Evolutionary conservation across 2,329 filamentous ascomycete genomes (phyloP).

Genomic region (Chaetomium sp.): DNA sequence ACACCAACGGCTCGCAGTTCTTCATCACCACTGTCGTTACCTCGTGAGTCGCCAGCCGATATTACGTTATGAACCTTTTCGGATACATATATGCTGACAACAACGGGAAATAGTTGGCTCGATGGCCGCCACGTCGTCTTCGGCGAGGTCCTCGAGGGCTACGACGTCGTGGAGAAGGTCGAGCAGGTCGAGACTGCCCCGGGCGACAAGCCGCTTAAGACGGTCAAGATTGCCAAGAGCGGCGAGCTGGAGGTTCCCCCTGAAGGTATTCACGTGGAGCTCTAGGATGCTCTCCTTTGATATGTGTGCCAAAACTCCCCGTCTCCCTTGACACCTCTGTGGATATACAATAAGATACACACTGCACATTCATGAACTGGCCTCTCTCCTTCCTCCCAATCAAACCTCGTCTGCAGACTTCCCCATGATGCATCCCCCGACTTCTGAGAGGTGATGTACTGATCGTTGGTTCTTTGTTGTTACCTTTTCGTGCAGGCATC

Average conservation of each 20-base stretch:
- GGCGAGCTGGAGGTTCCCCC: constrained; percentile 75
- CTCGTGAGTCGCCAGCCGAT: constrained; percentile 44
- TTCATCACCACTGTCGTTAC: constrained; percentile 84
- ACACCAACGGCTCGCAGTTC: constrained; percentile 86
- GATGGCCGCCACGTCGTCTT: constrained; percentile 83
- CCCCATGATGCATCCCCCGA: neutral
- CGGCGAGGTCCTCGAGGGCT: constrained; percentile 81
- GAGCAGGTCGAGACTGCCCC: constrained; percentile 60
- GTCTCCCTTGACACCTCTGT: constrained; percentile 1
- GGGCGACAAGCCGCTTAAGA: constrained; percentile 62
- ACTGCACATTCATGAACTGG: neutral
- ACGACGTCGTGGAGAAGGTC: constrained; percentile 72
- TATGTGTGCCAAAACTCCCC: constrained; percentile 11
- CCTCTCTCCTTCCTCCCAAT: constrained; percentile 1
- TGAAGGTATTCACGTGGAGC: constrained; percentile 91
- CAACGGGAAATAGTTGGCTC: constrained; percentile 54
- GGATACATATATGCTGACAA: constrained; percentile 4
- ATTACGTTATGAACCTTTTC: neutral
- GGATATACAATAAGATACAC: neutral
- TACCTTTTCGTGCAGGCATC: constrained; percentile 28
- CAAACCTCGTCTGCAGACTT: neutral
- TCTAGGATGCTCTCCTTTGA: constrained; percentile 45
- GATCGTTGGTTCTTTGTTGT: constrained; percentile 27
- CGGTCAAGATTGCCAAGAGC: constrained; percentile 74
- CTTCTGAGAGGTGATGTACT: constrained; percentile 22